A percentile compares a stretch with the other conserved stretches of the same genome.
Evolutionary conservation across 768 basidiomycete species (phyloP).

Genomic region (Suillus placidus): DNA sequence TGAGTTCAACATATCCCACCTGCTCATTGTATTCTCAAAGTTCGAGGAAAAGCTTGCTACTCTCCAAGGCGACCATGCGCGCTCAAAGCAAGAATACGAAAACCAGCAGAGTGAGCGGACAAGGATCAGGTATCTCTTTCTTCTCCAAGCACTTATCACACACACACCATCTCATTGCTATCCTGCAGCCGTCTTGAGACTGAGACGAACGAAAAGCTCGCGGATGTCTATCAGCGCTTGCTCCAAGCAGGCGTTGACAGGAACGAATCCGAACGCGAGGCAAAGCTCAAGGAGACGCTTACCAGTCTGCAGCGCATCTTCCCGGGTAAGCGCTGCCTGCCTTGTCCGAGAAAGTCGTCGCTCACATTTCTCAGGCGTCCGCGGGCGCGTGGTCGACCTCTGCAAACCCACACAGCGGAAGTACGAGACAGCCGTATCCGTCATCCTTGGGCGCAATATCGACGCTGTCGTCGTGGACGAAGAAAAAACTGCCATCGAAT

Average conservation of each 20-base stretch:
- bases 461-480: conserved; percentile 97
- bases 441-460: conserved; percentile 91
- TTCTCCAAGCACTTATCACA: not conserved
- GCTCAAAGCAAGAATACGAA: conserved; percentile 75
- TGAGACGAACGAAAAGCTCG: conserved; percentile 91
- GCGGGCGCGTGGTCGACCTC: conserved; percentile 89
- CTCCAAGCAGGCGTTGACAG: conserved; percentile 89
- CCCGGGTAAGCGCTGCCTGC: conserved; percentile 55
- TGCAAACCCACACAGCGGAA: conserved; percentile 94
- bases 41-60: conserved; percentile 61
- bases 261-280: conserved; percentile 84
- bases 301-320: conserved; percentile 85
- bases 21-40: conserved; percentile 26
- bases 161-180: not conserved
- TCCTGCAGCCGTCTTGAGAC: conserved; percentile 77
- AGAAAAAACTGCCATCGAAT: conserved; percentile 96
- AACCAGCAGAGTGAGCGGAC: conserved; percentile 84
- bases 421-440: conserved; percentile 89
- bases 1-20: not conserved
- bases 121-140: conserved; percentile 65
- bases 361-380: conserved; percentile 60
- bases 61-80: conserved; percentile 62
- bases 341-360: not conserved
- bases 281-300: conserved; percentile 83
- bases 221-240: conserved; percentile 78